Evolutionary conservation across 2,329 filamentous ascomycete genomes (phyloP), one percentile per base, ranked within the genome.

Genomic region (Fusarium musae): DNA sequence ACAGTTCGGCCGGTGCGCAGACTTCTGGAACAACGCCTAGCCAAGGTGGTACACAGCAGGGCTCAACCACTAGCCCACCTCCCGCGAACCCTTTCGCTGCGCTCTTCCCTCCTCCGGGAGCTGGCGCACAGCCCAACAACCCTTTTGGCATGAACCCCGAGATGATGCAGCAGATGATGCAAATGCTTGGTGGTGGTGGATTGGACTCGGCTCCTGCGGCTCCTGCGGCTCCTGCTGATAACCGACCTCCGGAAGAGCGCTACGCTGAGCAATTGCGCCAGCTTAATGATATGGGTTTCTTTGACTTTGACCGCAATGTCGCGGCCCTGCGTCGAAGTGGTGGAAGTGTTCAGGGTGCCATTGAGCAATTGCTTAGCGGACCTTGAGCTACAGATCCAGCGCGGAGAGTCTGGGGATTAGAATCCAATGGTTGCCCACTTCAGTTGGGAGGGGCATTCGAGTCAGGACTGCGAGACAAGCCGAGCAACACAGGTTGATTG

Each of bases 201-300:
- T 78, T 78, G 44, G 82, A 79, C 6, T 82, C 80, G 26, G 80
- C 88, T 4, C 82, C 88, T 17, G 83, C 80, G 26, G 80, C 88
- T 4, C 82, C 88, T 17, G 83, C 88, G 21, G 83, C 89, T 23
- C 93, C 94, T 9, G 83, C 88, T 6, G 96, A 99, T 83, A 97
- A 88, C 78, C 89, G 96, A 70, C 95, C 96, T 9, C 96, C 96
- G 0, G 96, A 99, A 85, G 96, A 98, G 83, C 87, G 94, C 66
- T 99, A 97, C 78, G 95, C 93, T 6, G 91, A 93, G 37, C 96
- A 99, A 83, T 86, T 99, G 56, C 88, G 94, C 68, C 95, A 98
- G 84, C 85, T 99, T 71, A 99, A 99, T 81, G 96, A 98, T 75
- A 99, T 99, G 96, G 96, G 96, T 6, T 99, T 99, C 84, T 97